Evolutionary conservation across 306 rosid species (phyloP).

Genomic region (Lotus japonicus): DNA sequence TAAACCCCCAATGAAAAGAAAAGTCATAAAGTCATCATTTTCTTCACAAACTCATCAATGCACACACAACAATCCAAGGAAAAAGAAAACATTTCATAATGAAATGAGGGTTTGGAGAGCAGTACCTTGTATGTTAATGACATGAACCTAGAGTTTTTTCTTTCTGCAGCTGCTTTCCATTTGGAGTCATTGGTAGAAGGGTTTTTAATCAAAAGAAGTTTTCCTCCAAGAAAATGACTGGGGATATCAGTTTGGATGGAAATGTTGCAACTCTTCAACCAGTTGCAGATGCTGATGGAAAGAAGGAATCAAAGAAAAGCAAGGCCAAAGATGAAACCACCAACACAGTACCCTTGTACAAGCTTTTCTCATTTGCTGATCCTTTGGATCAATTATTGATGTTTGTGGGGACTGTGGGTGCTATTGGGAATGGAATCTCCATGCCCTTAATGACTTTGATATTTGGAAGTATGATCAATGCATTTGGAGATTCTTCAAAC

Average conservation of each 20-base stretch:
- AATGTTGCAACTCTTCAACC: not conserved
- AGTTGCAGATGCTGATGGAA: not conserved
- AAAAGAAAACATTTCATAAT: too few species aligned
- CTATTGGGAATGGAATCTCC: conserved; percentile 46
- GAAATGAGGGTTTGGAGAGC: too few species aligned
- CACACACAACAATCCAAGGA: too few species aligned
- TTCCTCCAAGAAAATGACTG: conserved; percentile 29
- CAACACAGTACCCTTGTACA: conserved; percentile 41
- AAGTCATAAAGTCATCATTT: too few species aligned
- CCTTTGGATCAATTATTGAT: conserved; percentile 38
- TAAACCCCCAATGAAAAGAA: too few species aligned
- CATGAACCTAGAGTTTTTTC: not conserved
- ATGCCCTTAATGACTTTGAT: conserved; percentile 40
- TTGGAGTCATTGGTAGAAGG: not conserved
- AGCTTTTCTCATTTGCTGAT: conserved; percentile 62
- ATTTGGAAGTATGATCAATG: conserved; percentile 41
- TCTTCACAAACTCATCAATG: too few species aligned
- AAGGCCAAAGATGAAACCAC: conserved; percentile 9
- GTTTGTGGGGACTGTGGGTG: conserved; percentile 46
- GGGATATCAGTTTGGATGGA: not conserved
- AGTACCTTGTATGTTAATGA: not conserved
- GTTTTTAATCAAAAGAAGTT: not conserved
- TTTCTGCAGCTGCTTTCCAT: conserved; percentile 12
- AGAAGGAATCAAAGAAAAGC: conserved; percentile 16
- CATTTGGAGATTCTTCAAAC: conserved; percentile 37